Evolutionary conservation across 2,329 filamentous ascomycete genomes (phyloP).

Genomic region (Fusarium paranaense): DNA sequence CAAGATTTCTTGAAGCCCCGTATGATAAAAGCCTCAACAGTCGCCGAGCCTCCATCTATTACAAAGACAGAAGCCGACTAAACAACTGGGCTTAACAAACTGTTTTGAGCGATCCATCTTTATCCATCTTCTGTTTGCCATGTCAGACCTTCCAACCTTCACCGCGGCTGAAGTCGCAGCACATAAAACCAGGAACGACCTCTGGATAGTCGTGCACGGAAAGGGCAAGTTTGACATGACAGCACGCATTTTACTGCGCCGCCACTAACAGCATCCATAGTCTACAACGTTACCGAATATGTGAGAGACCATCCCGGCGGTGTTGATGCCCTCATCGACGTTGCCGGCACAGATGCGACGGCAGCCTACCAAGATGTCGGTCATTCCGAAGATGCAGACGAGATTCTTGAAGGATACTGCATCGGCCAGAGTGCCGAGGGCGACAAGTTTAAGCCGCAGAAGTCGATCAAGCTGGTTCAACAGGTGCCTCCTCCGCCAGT

Average conservation of each 20-base stretch:
- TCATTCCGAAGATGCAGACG: conserved; percentile 74
- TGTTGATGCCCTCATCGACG: conserved; percentile 81
- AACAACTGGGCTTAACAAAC: neutral
- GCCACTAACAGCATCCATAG: conserved; percentile 47
- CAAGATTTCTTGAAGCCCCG: neutral
- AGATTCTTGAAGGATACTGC: conserved; percentile 54
- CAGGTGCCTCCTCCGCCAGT: neutral
- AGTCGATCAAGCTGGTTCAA: conserved; percentile 20
- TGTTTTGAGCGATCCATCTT: neutral
- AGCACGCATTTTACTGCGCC: neutral
- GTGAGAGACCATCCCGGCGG: conserved; percentile 75
- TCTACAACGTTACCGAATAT: conserved; percentile 70
- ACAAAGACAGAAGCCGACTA: neutral
- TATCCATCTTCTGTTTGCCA: neutral
- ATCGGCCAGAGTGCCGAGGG: conserved; percentile 49
- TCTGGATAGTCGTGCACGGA: conserved; percentile 68
- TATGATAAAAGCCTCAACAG: neutral
- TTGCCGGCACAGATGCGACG: conserved; percentile 81
- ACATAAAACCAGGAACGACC: conserved; percentile 61
- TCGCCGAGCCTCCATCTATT: neutral
- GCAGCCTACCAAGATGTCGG: conserved; percentile 87
- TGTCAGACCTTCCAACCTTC: conserved; percentile 27
- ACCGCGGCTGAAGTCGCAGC: conserved; percentile 57
- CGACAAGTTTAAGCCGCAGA: conserved; percentile 21
- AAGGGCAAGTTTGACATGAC: conserved; percentile 57